Evolutionary conservation across 2,329 filamentous ascomycete species (phyloP).

Genomic region (Cadophora gregata): DNA sequence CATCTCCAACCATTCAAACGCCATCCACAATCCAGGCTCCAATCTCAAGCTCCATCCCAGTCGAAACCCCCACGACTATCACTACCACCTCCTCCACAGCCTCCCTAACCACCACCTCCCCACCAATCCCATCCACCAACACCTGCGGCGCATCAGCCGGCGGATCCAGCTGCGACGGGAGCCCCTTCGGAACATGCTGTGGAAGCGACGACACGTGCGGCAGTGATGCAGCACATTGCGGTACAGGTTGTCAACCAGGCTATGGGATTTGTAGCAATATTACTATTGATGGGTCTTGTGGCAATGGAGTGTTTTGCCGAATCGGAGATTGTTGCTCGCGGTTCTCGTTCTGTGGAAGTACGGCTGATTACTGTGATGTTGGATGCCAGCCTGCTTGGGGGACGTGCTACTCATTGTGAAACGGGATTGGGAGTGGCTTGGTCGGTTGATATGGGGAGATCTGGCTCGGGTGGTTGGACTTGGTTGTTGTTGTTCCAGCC

Average conservation of each 20-base stretch:
- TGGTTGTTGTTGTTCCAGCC: too few species aligned
- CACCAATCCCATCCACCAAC: not conserved
- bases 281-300: conserved; percentile 20
- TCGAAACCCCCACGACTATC: not conserved
- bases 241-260: conserved; percentile 10
- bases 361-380: conserved; percentile 9
- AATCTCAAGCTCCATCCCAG: not conserved
- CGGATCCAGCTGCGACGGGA: not conserved
- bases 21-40: not conserved
- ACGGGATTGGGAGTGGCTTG: too few species aligned
- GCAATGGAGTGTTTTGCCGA: conserved; percentile 17
- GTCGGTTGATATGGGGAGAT: too few species aligned
- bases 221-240: not conserved
- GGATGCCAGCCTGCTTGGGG: conserved; percentile 20
- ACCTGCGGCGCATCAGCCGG: not conserved
- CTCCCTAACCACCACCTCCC: not conserved
- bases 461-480: too few species aligned
- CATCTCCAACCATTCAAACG: too few species aligned
- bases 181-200: conserved; percentile 1
- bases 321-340: conserved; percentile 22
- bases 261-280: conserved; percentile 14
- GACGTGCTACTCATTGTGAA: too few species aligned
- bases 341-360: conserved; percentile 17
- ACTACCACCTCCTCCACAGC: not conserved
- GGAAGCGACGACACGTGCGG: conserved; percentile 3